These are phyloP conservation scores for Ambrosia artemisiifolia DNA, from an alignment of 129 eudicot genomes.

Conservation along the genomic window DNA sequence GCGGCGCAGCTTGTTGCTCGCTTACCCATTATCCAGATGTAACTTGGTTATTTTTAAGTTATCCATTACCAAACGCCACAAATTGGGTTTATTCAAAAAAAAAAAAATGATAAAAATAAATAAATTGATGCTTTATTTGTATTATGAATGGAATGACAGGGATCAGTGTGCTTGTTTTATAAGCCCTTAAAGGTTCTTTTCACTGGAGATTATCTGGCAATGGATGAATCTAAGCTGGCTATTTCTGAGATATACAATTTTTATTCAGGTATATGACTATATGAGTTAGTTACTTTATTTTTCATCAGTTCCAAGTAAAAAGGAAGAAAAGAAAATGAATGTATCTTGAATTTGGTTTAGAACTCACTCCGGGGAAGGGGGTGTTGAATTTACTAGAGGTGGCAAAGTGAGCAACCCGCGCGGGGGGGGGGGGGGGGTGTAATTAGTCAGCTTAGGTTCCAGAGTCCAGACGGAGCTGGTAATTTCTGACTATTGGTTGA, in stretches of 20 bases:
- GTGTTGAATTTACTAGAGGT: not conserved
- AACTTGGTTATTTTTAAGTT: no score
- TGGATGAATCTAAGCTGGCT: slow-evolving; percentile 37
- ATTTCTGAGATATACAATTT: slow-evolving; percentile 48
- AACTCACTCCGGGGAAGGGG: not conserved
- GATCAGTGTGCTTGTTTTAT: slow-evolving; percentile 68
- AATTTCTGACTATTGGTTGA: not conserved
- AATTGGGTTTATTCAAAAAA: no score
- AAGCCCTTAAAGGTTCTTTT: slow-evolving; percentile 60
- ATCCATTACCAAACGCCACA: no score
- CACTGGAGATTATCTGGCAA: slow-evolving; percentile 61
- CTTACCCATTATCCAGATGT: no score
- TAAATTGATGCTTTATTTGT: not conserved
- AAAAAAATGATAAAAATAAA: no score
- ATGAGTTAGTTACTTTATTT: not conserved
- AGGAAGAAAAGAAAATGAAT: not conserved
- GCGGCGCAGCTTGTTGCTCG: no score
- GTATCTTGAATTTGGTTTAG: not conserved
- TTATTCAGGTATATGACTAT: slow-evolving; percentile 46
- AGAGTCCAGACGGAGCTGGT: not conserved
- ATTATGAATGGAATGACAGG: slow-evolving; percentile 38
- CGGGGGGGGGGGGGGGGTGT: not conserved
- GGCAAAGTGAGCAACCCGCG: not conserved
- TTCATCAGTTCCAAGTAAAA: not conserved
- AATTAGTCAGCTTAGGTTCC: not conserved